Evolutionary conservation across 2,329 filamentous ascomycete genomes (phyloP).

Genomic region (Berkeleyomyces rouxiae): DNA sequence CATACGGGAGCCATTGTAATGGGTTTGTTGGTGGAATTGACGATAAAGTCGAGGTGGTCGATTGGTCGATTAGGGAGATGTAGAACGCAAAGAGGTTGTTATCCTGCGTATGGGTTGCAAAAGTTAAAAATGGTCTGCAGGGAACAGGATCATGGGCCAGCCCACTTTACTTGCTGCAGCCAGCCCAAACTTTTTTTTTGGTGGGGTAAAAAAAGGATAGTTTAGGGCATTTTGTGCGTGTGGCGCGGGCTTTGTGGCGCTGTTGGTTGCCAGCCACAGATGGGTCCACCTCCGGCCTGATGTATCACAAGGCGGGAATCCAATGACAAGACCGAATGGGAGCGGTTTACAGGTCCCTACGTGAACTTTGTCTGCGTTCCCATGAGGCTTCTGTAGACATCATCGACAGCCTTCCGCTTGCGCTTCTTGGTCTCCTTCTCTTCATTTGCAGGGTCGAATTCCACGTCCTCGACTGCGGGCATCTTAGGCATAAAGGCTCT

Average conservation of each 20-base stretch:
- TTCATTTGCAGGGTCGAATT: conserved; percentile 22
- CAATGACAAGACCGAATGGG: neutral
- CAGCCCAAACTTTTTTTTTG: neutral
- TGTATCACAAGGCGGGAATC: neutral
- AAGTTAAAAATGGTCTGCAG: conserved; percentile 3
- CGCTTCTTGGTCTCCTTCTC: conserved; percentile 29
- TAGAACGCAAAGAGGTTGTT: conserved; percentile 48
- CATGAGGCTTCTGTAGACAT: conserved; percentile 65
- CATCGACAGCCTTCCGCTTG: conserved; percentile 64
- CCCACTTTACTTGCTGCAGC: conserved; percentile 3
- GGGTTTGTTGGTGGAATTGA: conserved; percentile 15
- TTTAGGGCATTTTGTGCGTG: conserved; percentile 13
- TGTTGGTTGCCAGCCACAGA: neutral
- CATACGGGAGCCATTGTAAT: conserved; percentile 82
- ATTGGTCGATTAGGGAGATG: conserved; percentile 4
- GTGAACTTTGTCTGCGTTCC: conserved; percentile 3
- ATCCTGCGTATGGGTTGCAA: conserved; percentile 56
- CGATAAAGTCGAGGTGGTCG: conserved; percentile 14
- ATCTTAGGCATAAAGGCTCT: conserved; percentile 55
- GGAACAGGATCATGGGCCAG: neutral
- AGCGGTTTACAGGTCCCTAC: neutral
- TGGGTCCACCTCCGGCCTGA: neutral
- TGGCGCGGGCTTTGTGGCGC: conserved; percentile 1
- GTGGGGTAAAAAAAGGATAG: neutral
- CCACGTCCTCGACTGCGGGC: conserved; percentile 30